Evolutionary conservation across 768 basidiomycete genomes (phyloP).

Genomic region (Chalciporus chontae): DNA sequence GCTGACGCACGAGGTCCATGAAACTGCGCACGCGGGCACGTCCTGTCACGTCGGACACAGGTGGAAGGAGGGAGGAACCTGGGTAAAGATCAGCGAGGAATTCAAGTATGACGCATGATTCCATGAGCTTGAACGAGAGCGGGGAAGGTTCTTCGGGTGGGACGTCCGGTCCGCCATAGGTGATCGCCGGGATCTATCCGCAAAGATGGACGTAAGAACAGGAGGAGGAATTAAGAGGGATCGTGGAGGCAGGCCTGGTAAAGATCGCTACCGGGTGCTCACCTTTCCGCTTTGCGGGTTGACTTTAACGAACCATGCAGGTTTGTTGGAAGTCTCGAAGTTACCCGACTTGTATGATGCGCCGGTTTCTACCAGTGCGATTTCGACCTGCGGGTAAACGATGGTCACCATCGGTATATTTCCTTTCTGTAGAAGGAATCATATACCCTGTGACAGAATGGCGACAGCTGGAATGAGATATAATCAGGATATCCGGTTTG

Average conservation of each 20-base stretch:
- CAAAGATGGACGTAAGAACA: no score
- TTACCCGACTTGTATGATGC: conserved; percentile 47
- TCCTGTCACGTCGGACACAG: conserved; percentile 40
- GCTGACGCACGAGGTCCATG: conserved; percentile 48
- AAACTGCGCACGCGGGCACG: conserved; percentile 62
- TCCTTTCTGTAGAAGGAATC: not conserved
- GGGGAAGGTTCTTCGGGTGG: conserved; percentile 54
- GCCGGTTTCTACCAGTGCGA: conserved; percentile 55
- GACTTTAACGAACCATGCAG: conserved; percentile 61
- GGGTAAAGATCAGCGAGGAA: conserved; percentile 61
- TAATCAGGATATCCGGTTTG: not conserved
- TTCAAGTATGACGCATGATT: conserved; percentile 62
- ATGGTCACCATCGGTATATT: no score
- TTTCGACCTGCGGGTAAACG: conserved; percentile 39
- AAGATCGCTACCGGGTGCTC: no score
- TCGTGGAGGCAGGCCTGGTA: no score
- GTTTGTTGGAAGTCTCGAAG: conserved; percentile 60
- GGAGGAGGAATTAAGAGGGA: no score
- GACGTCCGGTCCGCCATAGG: conserved; percentile 55
- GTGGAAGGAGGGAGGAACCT: conserved; percentile 44
- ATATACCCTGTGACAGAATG: conserved; percentile 51
- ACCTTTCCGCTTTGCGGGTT: conserved; percentile 55
- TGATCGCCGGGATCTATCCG: conserved; percentile 50
- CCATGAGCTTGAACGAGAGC: conserved; percentile 56
- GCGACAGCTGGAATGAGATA: conserved; percentile 40